Evolutionary conservation across 2,329 filamentous ascomycete species (phyloP), one percentile per base, ranked within the genome.

Genomic region (Diplodia scrobiculata): DNA sequence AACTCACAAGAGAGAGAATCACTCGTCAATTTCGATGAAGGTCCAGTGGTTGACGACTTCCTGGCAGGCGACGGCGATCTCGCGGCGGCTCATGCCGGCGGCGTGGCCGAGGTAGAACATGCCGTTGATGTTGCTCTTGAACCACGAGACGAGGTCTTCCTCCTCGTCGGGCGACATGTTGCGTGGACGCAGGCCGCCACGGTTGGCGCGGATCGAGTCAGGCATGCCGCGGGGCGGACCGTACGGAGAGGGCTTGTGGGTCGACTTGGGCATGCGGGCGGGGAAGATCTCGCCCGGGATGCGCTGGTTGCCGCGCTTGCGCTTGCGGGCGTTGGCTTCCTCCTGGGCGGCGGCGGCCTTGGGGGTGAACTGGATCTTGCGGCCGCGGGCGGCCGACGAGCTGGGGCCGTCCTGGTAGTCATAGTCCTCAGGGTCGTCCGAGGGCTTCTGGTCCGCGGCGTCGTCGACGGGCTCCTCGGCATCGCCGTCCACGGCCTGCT

Each of bases 231-330:
- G 27, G 10, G 55, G 41, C 29, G 41, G 45, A 29, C 45, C 41
- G 58, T 50, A 62, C 4, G 27, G 41, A 4, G 14, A 9, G 27
- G n/a, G 29, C 41, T n/a, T 29, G 41, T 29, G 17, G n/a, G 41
- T 14, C 11, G 19, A 5, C 38, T 34, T 60, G 55, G 58, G 41
- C 41, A 62, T 34, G 58, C 58, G 58, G n/a, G 58, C 41, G 2
- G 58, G 58, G 58, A 62, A 62, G 58, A 62, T 62, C 58, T 62
- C 58, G 58, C 58, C 58, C n/a, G 58, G 58, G 13, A 62, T 50
- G 45, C 58, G 58, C 25, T 29, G 14, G n/a, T 17, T 17, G 41
- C 41, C 58, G 36, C 63, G 63, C 52, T 65, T 65, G 27, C 63
- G 51, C 63, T 65, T 65, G 27, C 45, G 41, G 21, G 27, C 38